These are phyloP conservation scores for Naematelia aurantialba DNA, from an alignment of 768 basidiomycete species.

Conservation along the genomic window DNA sequence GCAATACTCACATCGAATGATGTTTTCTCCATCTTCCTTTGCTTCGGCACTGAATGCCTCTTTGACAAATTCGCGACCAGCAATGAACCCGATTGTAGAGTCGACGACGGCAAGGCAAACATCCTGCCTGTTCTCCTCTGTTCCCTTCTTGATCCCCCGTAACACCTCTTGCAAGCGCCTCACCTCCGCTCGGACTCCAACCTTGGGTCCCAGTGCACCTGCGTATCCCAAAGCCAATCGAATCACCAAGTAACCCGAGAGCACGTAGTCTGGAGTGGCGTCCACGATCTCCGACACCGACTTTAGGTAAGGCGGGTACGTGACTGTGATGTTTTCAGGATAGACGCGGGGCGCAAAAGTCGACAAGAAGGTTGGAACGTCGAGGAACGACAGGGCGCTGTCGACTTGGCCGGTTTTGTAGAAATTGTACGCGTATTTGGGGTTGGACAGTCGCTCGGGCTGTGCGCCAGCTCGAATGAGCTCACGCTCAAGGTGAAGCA, in stretches of 20 bases:
- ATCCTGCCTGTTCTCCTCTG: slow-evolving; percentile 74
- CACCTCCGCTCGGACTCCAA: slow-evolving; percentile 73
- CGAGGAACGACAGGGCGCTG: slow-evolving; percentile 66
- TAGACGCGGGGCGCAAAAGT: slow-evolving; percentile 73
- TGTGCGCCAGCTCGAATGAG: slow-evolving; percentile 78
- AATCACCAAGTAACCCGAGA: slow-evolving; percentile 84
- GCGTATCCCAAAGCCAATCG: slow-evolving; percentile 68
- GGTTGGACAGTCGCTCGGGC: slow-evolving; percentile 63
- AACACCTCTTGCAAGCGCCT: slow-evolving; percentile 68
- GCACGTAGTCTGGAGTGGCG: slow-evolving; percentile 62
- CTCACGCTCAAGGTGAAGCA: slow-evolving; percentile 72
- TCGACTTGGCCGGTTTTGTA: slow-evolving; percentile 66
- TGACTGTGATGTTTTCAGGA: slow-evolving; percentile 68
- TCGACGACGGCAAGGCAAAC: slow-evolving; percentile 75
- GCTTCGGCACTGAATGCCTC: slow-evolving; percentile 59
- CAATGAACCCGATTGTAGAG: slow-evolving; percentile 74
- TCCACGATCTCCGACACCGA: slow-evolving; percentile 68
- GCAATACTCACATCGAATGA: slow-evolving; percentile 65
- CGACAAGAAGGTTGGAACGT: slow-evolving; percentile 81
- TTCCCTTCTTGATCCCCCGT: slow-evolving; percentile 80
- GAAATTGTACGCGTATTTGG: slow-evolving; percentile 85
- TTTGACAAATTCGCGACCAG: slow-evolving; percentile 75
- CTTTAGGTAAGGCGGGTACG: slow-evolving; percentile 70
- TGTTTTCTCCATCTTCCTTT: slow-evolving; percentile 70
- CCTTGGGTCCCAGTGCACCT: slow-evolving; percentile 63